Evolutionary conservation across 176 grass and related monocot species (phyloP), one percentile per base, ranked within the genome.

Genomic region (Ensete glaucum): DNA sequence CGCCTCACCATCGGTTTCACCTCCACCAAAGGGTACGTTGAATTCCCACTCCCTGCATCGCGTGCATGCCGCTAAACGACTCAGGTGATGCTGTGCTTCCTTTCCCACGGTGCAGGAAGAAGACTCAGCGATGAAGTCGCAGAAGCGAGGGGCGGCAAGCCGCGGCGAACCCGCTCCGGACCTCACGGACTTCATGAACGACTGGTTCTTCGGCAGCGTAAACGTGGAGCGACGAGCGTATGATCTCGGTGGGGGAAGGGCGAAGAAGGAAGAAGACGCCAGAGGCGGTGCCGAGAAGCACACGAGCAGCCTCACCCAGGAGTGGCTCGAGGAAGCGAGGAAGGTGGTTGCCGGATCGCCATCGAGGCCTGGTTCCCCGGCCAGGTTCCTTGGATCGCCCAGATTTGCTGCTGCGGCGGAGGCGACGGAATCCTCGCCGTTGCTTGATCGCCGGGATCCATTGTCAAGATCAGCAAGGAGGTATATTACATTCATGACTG

Each of bases 181-280:
- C 79, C 70, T 92, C 59, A 54, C 81, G 8, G 86, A 92, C 72
- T 88, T 92, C 73, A 92, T 92, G 86, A 88, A 92, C 81, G 89
- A 92, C 75, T 92, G 89, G 89, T 92, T 92, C 86, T 92, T 88
- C 67, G 86, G 89, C 12, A 88, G 76, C 54, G 81, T 76, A 25
- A 74, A 69, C 66, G 25, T 56, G 43, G 67, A 78, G 20, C 52
- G 10, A 2, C 27, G 60, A 22, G 73, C n/a, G 53, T 82, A 84
- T 71, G 79, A 88, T 73, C 57, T 88, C 78, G 84, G 78, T 0
- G 79, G 78, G 12, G 76, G 76, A 72, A 84, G 57, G 49, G 34
- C 51, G 29, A 84, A 83, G 70, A 11, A 67, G 69, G 15, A 60
- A 48, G 67, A 90, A 83, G 75, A 67, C 59, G 60, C 65, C 27